Percentiles rank a stretch among this genome's conserved stretches.
Evolutionary conservation across 2,329 filamentous ascomycete genomes (phyloP).

Genomic region (Xylaria sp.): DNA sequence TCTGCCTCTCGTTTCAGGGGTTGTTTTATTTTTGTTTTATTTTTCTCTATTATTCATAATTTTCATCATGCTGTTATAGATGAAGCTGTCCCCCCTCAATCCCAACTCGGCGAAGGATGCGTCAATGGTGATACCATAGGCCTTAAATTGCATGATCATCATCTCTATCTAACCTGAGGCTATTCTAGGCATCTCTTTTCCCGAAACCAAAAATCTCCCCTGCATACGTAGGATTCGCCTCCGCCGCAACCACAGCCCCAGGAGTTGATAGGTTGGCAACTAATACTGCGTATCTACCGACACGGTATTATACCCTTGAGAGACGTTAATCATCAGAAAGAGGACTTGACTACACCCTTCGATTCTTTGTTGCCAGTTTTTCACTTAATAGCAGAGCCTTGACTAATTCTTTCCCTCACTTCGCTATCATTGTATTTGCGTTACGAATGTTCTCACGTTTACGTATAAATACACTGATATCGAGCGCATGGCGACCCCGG

Average conservation of each 20-base stretch:
- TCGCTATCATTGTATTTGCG: not conserved
- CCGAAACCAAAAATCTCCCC: not conserved
- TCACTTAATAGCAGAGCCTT: not conserved
- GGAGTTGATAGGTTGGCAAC: not conserved
- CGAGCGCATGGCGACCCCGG: constrained; percentile 16
- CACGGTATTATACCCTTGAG: constrained; percentile 4
- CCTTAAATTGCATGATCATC: no score
- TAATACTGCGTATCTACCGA: not conserved
- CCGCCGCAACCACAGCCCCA: not conserved
- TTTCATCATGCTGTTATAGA: no score
- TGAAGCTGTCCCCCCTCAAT: no score
- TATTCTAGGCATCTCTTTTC: not conserved
- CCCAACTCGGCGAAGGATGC: not conserved
- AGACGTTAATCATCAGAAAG: no score
- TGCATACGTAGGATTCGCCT: not conserved
- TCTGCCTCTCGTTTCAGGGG: no score
- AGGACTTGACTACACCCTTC: not conserved
- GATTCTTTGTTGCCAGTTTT: not conserved
- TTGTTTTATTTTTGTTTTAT: no score
- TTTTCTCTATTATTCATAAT: no score
- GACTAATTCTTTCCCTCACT: not conserved
- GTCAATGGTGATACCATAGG: not conserved
- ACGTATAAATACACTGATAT: not conserved
- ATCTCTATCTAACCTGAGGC: no score
- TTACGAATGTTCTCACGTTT: not conserved